Percentiles rank a stretch among this genome's conserved stretches.
These are phyloP conservation scores for Ophiostoma sp. DNA, from an alignment of 2,329 filamentous ascomycete species.

Conservation along the genomic window DNA sequence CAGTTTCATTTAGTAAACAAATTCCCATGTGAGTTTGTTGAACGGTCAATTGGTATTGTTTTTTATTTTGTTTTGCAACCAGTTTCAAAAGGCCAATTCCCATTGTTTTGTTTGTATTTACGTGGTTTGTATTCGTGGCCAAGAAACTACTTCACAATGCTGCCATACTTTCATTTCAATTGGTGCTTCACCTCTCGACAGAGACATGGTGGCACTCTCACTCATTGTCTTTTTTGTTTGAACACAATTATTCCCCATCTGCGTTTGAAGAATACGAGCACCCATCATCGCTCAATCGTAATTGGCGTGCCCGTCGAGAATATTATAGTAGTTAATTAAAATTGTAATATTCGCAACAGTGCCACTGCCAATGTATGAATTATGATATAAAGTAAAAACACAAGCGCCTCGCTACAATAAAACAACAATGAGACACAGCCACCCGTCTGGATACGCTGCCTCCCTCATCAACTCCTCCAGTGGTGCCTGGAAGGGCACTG, in stretches of 20 bases:
- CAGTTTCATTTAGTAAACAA: no score
- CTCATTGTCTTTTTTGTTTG: not conserved
- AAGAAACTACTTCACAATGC: not conserved
- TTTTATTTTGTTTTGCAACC: no score
- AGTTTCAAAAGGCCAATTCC: no score
- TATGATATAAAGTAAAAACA: not conserved
- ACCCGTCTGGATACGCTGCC: slow-evolving; percentile 88
- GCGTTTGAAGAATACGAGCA: not conserved
- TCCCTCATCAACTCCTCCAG: slow-evolving; percentile 81
- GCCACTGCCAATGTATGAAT: not conserved
- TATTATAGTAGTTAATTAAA: not conserved
- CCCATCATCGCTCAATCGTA: not conserved
- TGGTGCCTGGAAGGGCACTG: slow-evolving; percentile 75
- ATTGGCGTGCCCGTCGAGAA: not conserved
- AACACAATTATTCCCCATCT: not conserved
- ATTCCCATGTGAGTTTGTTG: no score
- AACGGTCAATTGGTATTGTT: no score
- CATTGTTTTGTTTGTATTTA: not conserved
- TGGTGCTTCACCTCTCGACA: not conserved
- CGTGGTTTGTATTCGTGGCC: no score
- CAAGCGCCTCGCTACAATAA: slow-evolving; percentile 43
- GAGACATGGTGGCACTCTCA: not conserved
- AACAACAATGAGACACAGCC: slow-evolving; percentile 78
- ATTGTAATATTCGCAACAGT: not conserved
- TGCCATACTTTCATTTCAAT: not conserved